Percentiles rank a stretch among this genome's conserved stretches.
Evolutionary conservation across 331 rosid species (phyloP).

Genomic region (Pyracantha coccinea): DNA sequence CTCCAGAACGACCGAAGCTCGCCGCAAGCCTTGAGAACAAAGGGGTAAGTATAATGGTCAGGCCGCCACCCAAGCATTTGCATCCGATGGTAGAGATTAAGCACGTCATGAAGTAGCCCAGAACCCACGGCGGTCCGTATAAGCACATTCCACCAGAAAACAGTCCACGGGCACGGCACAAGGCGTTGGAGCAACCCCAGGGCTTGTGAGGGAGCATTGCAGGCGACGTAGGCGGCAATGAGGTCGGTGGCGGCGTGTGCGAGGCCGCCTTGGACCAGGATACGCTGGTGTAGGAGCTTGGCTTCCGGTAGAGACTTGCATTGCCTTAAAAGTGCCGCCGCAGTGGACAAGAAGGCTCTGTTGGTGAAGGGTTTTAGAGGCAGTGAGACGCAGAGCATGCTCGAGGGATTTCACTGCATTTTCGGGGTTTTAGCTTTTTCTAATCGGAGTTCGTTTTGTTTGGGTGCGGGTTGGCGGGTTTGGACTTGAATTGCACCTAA

Average conservation of each 20-base stretch:
- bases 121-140: conserved; percentile 37
- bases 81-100: conserved; percentile 39
- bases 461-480: neutral
- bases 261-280: conserved; percentile 42
- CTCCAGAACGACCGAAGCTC: conserved; percentile 22
- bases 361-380: neutral
- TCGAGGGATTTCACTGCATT: neutral
- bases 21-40: conserved; percentile 64
- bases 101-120: conserved; percentile 17
- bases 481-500: neutral
- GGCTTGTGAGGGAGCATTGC: conserved; percentile 30
- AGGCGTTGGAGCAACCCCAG: conserved; percentile 32
- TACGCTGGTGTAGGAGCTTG: conserved; percentile 50
- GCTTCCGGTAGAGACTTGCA: conserved; percentile 41
- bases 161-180: conserved; percentile 25
- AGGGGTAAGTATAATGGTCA: conserved; percentile 69
- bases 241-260: conserved; percentile 14
- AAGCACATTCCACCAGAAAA: conserved; percentile 76
- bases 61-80: conserved; percentile 54
- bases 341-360: conserved; percentile 18
- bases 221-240: conserved; percentile 40
- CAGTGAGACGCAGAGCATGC: neutral
- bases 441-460: neutral
- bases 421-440: neutral
- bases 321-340: conserved; percentile 21